Conservation (phyloP, 2,329 filamentous ascomycete species). For the Thelonectria blattea region DNA sequence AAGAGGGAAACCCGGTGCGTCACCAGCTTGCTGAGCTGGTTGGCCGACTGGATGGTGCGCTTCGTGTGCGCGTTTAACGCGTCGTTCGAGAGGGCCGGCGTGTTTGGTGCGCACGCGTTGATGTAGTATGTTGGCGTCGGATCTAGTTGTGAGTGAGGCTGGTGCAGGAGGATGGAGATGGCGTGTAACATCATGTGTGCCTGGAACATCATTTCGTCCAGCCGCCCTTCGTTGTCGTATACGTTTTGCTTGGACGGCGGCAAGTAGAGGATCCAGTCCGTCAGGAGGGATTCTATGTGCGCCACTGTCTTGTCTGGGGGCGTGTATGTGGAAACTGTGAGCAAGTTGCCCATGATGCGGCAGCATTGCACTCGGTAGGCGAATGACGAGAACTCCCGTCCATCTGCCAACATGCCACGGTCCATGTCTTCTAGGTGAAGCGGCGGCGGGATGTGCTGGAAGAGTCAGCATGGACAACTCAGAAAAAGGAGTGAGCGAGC, state of each 20-base stretch:
- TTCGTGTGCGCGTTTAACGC: conserved; percentile 72
- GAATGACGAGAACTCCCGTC: conserved; percentile 79
- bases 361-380: conserved; percentile 83
- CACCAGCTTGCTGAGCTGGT: conserved; percentile 75
- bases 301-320: conserved; percentile 58
- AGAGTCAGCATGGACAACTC: background rate
- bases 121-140: conserved; percentile 62
- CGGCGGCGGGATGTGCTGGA: conserved; percentile 62
- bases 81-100: conserved; percentile 54
- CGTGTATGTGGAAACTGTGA: conserved; percentile 60
- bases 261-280: conserved; percentile 81
- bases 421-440: conserved; percentile 77
- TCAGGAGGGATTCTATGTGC: conserved; percentile 58
- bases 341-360: conserved; percentile 77
- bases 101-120: conserved; percentile 71
- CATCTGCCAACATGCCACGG: conserved; percentile 73
- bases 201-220: conserved; percentile 92
- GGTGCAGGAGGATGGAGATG: conserved; percentile 75
- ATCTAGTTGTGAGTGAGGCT: conserved; percentile 78
- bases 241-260: conserved; percentile 74
- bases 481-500: conserved; percentile 21
- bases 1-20: conserved; percentile 74
- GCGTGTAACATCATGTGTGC: conserved; percentile 77
- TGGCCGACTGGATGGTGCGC: conserved; percentile 80
- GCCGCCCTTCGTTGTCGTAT: conserved; percentile 70